Percentiles rank a stretch among this genome's conserved stretches.
Evolutionary conservation across 73 alveolate genomes (phyloP).

Genomic region (Tetrahymena borealis): DNA sequence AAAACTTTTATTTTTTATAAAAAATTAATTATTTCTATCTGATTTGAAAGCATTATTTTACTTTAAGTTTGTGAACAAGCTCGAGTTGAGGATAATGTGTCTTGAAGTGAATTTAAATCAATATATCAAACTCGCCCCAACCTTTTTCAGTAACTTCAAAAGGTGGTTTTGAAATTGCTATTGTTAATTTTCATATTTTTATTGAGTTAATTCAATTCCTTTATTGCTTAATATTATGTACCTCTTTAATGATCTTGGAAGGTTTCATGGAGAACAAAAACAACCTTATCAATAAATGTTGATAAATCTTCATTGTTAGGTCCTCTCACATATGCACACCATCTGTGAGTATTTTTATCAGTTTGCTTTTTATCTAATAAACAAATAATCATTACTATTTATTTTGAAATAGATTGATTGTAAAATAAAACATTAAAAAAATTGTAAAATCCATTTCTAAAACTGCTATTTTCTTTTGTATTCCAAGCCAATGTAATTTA

Average conservation of each 20-base stretch:
- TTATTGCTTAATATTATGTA: neutral
- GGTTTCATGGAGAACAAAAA: slow-evolving; percentile 79
- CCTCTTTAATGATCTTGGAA: slow-evolving; percentile 69
- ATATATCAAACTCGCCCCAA: slow-evolving; percentile 97
- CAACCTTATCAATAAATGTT: slow-evolving; percentile 79
- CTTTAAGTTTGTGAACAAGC: slow-evolving; percentile 66
- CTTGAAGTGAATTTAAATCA: slow-evolving; percentile 68
- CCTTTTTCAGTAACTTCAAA: slow-evolving; percentile 91
- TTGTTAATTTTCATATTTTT: neutral
- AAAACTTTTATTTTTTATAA: neutral
- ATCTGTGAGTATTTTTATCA: slow-evolving; percentile 73
- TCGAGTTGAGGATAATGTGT: slow-evolving; percentile 83
- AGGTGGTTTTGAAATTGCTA: slow-evolving; percentile 58
- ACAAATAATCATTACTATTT: too few species aligned
- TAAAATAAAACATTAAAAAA: too few species aligned
- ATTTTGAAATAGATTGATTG: too few species aligned
- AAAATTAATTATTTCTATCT: neutral
- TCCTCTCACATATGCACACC: slow-evolving; percentile 95
- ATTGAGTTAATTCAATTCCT: slow-evolving; percentile 15
- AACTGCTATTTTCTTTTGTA: too few species aligned
- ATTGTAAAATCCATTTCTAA: too few species aligned
- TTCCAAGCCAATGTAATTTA: too few species aligned
- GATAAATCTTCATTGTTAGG: slow-evolving; percentile 80
- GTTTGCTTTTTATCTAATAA: slow-evolving; percentile 59
- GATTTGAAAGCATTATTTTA: slow-evolving; percentile 22